phyloP scores from a whole-genome alignment of 495 filamentous ascomycete species.

The Darksidea phi region DNA sequence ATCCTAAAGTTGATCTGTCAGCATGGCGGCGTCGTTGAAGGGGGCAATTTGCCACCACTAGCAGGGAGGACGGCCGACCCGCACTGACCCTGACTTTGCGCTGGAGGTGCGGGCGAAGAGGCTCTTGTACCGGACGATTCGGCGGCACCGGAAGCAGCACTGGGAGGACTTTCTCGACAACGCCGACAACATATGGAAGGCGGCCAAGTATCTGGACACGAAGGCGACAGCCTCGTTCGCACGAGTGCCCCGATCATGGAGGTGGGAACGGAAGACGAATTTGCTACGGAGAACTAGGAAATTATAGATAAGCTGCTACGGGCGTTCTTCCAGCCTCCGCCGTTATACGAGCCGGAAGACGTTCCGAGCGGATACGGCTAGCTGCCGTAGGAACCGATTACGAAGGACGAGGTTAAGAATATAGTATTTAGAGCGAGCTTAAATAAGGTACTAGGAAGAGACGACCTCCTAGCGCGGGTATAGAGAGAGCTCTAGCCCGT shows the following conservation, averaged over 20 bases:
- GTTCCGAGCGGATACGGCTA: conserved; percentile 9
- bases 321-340: conserved; percentile 22
- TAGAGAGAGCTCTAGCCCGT: conserved; percentile 32
- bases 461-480: conserved; percentile 24
- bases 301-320: conserved; percentile 15
- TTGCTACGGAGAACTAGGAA: conserved; percentile 9
- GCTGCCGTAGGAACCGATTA: conserved; percentile 22
- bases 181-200: conserved; percentile 9
- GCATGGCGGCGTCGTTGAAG: no score
- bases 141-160: neutral
- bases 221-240: conserved; percentile 7
- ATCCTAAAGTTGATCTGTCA: no score
- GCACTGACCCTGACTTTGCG: no score
- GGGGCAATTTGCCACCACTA: no score
- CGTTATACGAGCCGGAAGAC: conserved; percentile 15
- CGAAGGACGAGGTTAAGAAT: conserved; percentile 24
- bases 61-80: no score
- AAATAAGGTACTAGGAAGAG: conserved; percentile 30
- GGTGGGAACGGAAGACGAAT: conserved; percentile 5
- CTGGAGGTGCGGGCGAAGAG: no score
- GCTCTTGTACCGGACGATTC: neutral
- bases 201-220: conserved; percentile 11
- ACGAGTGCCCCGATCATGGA: conserved; percentile 14
- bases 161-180: conserved; percentile 7
- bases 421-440: conserved; percentile 21